These are phyloP conservation scores for Umbilicaria muhlenbergii DNA, from an alignment of 495 filamentous ascomycete genomes.

Conservation along the genomic window DNA sequence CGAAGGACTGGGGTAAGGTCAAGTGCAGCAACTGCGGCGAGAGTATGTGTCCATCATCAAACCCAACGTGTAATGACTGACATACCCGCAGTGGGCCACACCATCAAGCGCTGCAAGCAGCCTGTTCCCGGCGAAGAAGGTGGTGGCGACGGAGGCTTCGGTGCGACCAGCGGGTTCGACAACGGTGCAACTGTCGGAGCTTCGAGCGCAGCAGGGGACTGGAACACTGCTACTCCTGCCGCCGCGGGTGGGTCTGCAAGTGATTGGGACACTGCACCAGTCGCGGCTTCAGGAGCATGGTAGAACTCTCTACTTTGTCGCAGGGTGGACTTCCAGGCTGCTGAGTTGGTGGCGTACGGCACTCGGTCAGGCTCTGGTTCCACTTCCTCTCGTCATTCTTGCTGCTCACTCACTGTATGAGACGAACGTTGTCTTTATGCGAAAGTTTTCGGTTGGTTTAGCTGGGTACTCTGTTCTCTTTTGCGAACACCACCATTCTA, in stretches of 20 bases:
- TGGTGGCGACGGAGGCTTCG: neutral
- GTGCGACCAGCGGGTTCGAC: constrained; percentile 3
- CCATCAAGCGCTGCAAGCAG: constrained; percentile 41
- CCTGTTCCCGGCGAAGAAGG: constrained; percentile 10
- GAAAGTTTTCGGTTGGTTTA: too few relatives aligned
- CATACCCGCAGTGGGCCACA: constrained; percentile 45
- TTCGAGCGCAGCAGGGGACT: neutral
- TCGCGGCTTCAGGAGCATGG: constrained; percentile 1
- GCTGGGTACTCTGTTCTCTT: too few relatives aligned
- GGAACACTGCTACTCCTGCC: neutral
- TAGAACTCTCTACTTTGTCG: neutral
- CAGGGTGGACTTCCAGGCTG: constrained; percentile 2
- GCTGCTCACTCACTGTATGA: too few relatives aligned
- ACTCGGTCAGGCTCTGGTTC: neutral
- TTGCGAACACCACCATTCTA: too few relatives aligned
- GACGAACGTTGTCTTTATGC: too few relatives aligned
- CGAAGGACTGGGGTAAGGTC: constrained; percentile 57
- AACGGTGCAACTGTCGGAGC: neutral
- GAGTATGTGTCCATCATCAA: constrained; percentile 29
- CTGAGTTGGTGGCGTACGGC: neutral
- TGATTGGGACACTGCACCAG: neutral
- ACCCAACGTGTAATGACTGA: constrained; percentile 5
- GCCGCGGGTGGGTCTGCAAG: constrained; percentile 1
- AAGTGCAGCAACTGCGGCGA: constrained; percentile 64
- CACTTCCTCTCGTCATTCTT: too few relatives aligned